A percentile compares a stretch with the other conserved stretches of the same genome.
These are phyloP conservation scores for Cryoendolithus antarcticus DNA, from an alignment of 2,329 filamentous ascomycete species.

Conservation along the genomic window DNA sequence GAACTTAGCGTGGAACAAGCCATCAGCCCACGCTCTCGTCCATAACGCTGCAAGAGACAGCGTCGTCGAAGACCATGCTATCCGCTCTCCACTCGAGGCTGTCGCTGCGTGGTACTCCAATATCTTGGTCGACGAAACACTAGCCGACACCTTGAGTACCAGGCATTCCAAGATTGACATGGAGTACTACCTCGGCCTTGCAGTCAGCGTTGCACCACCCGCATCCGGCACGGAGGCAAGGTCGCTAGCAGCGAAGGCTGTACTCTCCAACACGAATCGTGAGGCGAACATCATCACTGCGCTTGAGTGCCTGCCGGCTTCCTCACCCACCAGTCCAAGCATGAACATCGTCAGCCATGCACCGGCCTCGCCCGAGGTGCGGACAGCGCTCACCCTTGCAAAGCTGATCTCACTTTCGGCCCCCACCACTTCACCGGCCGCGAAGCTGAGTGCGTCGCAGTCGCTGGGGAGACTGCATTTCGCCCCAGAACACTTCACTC, in stretches of 20 bases:
- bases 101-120: slow-evolving; percentile 87
- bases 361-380: slow-evolving; percentile 45
- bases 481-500: slow-evolving; percentile 27
- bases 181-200: slow-evolving; percentile 47
- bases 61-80: slow-evolving; percentile 73
- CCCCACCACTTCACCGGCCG: slow-evolving; percentile 13
- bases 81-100: slow-evolving; percentile 77
- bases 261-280: slow-evolving; percentile 42
- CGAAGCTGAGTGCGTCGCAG: slow-evolving; percentile 26
- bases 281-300: slow-evolving; percentile 40
- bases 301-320: slow-evolving; percentile 38
- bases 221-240: slow-evolving; percentile 58
- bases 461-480: slow-evolving; percentile 30
- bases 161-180: slow-evolving; percentile 31
- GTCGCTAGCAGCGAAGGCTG: slow-evolving; percentile 45
- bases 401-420: slow-evolving; percentile 41
- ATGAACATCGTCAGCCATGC: slow-evolving; percentile 41
- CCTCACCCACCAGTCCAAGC: slow-evolving; percentile 20
- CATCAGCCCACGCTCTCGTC: slow-evolving; percentile 54
- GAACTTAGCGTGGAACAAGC: slow-evolving; percentile 78
- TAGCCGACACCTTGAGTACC: slow-evolving; percentile 45
- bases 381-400: slow-evolving; percentile 45
- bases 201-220: slow-evolving; percentile 61
- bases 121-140: slow-evolving; percentile 54
- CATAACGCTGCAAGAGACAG: slow-evolving; percentile 64